A percentile compares a stretch with the other conserved stretches of the same genome.
Conservation (phyloP, 345 rosid genomes). For the Populus simonii region DNA sequence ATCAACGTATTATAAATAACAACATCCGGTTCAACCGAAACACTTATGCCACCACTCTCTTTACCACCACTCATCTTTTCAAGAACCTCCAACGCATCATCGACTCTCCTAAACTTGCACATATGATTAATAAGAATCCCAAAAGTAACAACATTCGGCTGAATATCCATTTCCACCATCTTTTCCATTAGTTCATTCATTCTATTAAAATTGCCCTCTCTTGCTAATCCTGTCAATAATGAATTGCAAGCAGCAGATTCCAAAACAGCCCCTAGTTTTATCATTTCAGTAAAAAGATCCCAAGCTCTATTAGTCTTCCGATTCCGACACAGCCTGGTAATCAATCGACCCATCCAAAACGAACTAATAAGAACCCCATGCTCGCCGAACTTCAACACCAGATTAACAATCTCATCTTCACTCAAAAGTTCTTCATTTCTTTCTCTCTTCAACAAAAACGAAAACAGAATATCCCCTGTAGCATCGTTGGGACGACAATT, state of each 20-base stretch:
- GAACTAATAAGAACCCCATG: conserved; percentile 48
- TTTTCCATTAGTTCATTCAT: conserved; percentile 51
- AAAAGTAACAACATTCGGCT: conserved; percentile 56
- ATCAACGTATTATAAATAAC: conserved; percentile 62
- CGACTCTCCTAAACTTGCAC: conserved; percentile 61
- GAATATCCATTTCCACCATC: conserved; percentile 53
- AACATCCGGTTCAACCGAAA: conserved; percentile 54
- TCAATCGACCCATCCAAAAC: conserved; percentile 41
- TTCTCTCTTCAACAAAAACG: conserved; percentile 28
- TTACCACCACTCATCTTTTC: conserved; percentile 38
- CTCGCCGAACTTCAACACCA: conserved; percentile 45
- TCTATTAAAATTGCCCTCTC: conserved; percentile 37
- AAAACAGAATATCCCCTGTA: conserved; percentile 48
- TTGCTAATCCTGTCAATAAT: conserved; percentile 53
- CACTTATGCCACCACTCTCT: conserved; percentile 24
- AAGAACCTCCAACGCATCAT: conserved; percentile 60
- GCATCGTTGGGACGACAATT: conserved; percentile 39
- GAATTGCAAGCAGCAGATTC: conserved; percentile 59
- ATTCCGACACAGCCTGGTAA: conserved; percentile 45
- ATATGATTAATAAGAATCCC: conserved; percentile 59
- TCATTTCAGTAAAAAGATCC: conserved; percentile 42
- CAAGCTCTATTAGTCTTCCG: conserved; percentile 40
- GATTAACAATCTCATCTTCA: conserved; percentile 38
- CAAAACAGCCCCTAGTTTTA: conserved; percentile 42
- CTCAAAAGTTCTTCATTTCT: conserved; percentile 23